Conservation (phyloP, 2,329 filamentous ascomycete species). For the Keithomyces neogunnii region DNA sequence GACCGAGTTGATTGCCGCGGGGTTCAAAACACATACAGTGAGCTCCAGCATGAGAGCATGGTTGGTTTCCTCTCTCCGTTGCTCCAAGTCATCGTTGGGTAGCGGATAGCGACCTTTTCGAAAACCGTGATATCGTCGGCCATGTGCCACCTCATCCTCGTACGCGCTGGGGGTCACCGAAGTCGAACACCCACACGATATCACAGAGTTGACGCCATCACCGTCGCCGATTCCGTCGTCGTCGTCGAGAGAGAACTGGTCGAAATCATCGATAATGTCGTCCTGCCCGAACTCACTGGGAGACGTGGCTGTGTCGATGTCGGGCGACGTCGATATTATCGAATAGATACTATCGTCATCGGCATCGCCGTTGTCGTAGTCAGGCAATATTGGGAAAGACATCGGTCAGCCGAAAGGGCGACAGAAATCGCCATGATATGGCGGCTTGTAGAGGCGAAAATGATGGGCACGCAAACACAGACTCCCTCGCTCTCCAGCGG, state of each 20-base stretch:
- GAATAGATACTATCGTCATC: slow-evolving; percentile 20
- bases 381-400: slow-evolving; percentile 5
- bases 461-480: neutral
- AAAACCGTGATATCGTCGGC: slow-evolving; percentile 34
- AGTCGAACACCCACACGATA: slow-evolving; percentile 20
- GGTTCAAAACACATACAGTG: slow-evolving; percentile 17
- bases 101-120: slow-evolving; percentile 35
- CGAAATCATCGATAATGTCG: slow-evolving; percentile 18
- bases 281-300: slow-evolving; percentile 15
- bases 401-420: slow-evolving; percentile 4
- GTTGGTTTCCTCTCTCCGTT: slow-evolving; percentile 35
- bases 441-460: neutral
- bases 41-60: slow-evolving; percentile 38
- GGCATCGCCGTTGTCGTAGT: slow-evolving; percentile 6
- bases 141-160: slow-evolving; percentile 24
- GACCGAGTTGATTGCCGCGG: neutral
- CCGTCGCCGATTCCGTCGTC: slow-evolving; percentile 11
- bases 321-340: slow-evolving; percentile 18
- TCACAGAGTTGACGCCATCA: slow-evolving; percentile 15
- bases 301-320: slow-evolving; percentile 15
- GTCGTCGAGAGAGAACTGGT: slow-evolving; percentile 15
- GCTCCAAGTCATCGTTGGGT: slow-evolving; percentile 37
- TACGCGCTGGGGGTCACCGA: slow-evolving; percentile 25
- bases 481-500: neutral
- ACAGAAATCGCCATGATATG: slow-evolving; percentile 6